Percentiles rank a stretch among this genome's conserved stretches.
These are phyloP conservation scores for Parietichytrium sp. DNA, from an alignment of 108 stramenopile species.

Conservation along the genomic window DNA sequence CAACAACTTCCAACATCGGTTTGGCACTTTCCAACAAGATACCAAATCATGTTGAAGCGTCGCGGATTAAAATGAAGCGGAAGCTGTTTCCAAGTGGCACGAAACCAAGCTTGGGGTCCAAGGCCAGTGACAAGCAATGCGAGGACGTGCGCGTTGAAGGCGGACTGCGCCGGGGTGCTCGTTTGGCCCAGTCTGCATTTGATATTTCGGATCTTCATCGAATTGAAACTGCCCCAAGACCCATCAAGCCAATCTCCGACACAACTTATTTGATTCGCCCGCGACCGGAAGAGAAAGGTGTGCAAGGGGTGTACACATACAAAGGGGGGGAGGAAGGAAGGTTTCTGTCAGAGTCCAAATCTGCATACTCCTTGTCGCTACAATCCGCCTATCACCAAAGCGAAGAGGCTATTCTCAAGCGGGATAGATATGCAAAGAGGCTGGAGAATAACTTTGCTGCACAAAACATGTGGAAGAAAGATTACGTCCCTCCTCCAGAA, in stretches of 20 bases:
- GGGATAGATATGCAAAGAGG: background rate
- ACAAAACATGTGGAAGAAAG: background rate
- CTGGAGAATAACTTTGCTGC: background rate
- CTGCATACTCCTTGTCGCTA: background rate
- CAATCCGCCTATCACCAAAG: background rate
- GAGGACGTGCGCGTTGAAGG: too few relatives aligned
- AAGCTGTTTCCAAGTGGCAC: slow-evolving; percentile 34
- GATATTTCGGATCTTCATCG: too few relatives aligned
- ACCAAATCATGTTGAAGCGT: slow-evolving; percentile 2
- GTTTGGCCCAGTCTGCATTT: too few relatives aligned
- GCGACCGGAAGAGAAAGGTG: background rate
- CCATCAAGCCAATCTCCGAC: background rate
- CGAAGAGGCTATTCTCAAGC: background rate
- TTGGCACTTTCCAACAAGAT: background rate
- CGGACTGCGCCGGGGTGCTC: too few relatives aligned
- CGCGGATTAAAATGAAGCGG: slow-evolving; percentile 23
- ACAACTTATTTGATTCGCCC: slow-evolving; percentile 7
- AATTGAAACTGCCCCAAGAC: too few relatives aligned
- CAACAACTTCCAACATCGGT: slow-evolving; percentile 15
- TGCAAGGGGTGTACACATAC: slow-evolving; percentile 4
- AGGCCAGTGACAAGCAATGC: too few relatives aligned
- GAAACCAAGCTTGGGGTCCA: too few relatives aligned
- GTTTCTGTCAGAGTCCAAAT: background rate
- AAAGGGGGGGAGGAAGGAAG: background rate
- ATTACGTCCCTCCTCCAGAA: background rate